These are phyloP conservation scores for Penicillium crystallinum DNA, from an alignment of 495 filamentous ascomycete species.

Conservation along the genomic window DNA sequence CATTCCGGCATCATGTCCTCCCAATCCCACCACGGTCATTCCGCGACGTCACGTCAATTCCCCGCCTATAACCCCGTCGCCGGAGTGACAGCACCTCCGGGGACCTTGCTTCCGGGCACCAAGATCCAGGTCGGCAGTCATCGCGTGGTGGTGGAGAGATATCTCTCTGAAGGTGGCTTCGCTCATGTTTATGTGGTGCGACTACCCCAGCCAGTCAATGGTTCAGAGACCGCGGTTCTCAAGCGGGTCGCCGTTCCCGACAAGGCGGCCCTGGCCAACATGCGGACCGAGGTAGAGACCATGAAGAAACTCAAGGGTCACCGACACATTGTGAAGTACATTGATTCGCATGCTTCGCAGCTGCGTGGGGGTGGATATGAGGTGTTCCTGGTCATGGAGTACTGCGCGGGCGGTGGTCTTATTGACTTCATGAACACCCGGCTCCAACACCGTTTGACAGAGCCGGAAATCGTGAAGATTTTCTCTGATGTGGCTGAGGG, in stretches of 20 bases:
- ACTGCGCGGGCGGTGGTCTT: conserved; percentile 73
- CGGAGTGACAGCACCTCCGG: conserved; percentile 58
- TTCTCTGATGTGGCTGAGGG: conserved; percentile 94
- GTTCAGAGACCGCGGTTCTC: conserved; percentile 79
- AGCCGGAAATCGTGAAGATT: conserved; percentile 95
- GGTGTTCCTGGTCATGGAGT: conserved; percentile 98
- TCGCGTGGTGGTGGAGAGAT: conserved; percentile 93
- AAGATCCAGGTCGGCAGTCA: conserved; percentile 94
- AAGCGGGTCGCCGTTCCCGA: conserved; percentile 98
- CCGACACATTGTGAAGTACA: conserved; percentile 91
- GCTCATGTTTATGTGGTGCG: conserved; percentile 97
- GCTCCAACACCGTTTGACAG: conserved; percentile 90
- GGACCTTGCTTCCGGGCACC: conserved; percentile 88
- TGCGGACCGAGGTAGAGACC: conserved; percentile 98
- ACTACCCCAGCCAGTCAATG: conserved; percentile 69
- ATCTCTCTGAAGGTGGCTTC: conserved; percentile 96
- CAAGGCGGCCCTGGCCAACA: conserved; percentile 85
- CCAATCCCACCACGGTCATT: conserved; percentile 30
- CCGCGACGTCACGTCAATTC: conserved; percentile 28
- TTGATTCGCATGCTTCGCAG: conserved; percentile 96
- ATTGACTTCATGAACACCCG: conserved; percentile 99
- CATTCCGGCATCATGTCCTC: conserved; percentile 32
- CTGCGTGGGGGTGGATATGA: conserved; percentile 91
- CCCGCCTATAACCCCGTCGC: conserved; percentile 38
- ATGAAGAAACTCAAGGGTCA: conserved; percentile 99